A percentile compares a stretch with the other conserved stretches of the same genome.
phyloP scores from a whole-genome alignment of 1,139 yeast species.

The Candida neerlandica region DNA sequence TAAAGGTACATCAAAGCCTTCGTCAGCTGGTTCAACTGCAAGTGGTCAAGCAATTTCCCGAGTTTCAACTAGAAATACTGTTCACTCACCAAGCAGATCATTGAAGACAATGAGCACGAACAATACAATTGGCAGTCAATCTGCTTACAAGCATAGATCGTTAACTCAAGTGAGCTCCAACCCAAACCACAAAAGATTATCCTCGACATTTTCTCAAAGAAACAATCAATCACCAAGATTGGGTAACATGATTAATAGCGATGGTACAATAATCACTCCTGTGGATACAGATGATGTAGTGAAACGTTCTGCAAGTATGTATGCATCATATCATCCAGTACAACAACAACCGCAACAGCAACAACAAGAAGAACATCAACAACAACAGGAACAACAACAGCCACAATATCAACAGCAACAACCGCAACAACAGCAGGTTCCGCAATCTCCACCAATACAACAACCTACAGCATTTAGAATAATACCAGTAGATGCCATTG shows the following conservation, averaged over 20 bases:
- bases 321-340: conserved; percentile 1
- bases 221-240: conserved; percentile 38
- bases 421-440: conserved; percentile 13
- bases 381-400: conserved; percentile 10
- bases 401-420: conserved; percentile 13
- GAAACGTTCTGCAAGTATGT: conserved; percentile 8
- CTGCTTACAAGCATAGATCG: conserved; percentile 18
- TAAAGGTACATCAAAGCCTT: background rate
- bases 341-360: conserved; percentile 4
- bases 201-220: conserved; percentile 41
- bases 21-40: conserved; percentile 5
- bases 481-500: conserved; percentile 17
- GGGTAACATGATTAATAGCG: conserved; percentile 49
- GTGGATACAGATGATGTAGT: conserved; percentile 32
- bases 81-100: conserved; percentile 24
- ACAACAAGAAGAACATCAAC: conserved; percentile 15
- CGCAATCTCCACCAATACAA: conserved; percentile 11
- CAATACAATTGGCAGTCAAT: conserved; percentile 12
- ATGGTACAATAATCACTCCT: conserved; percentile 50
- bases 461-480: conserved; percentile 17
- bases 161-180: conserved; percentile 29
- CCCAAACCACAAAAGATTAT: conserved; percentile 31
- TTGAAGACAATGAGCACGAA: conserved; percentile 27
- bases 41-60: conserved; percentile 10
- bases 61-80: conserved; percentile 12